Evolutionary conservation across 805 yeast genomes (phyloP).

Genomic region (Starmerella kuoi): DNA sequence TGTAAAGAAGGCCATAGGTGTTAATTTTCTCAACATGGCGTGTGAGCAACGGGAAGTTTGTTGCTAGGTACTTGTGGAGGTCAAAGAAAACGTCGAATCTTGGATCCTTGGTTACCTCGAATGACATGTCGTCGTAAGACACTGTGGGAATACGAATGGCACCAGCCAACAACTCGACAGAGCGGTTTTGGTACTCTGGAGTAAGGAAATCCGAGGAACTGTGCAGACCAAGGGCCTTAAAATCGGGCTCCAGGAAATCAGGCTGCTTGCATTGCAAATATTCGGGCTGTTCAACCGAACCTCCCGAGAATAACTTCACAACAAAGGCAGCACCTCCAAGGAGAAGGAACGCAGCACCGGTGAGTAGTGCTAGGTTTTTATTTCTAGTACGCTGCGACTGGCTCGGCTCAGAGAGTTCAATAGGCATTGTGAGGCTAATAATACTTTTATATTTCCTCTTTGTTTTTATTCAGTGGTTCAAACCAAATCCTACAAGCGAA

Average conservation of each 20-base stretch:
- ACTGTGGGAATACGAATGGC: conserved; percentile 60
- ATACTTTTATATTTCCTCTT: too few relatives aligned
- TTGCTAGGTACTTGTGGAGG: conserved; percentile 44
- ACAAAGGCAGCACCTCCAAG: not conserved
- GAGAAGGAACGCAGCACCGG: not conserved
- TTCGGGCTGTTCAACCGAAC: not conserved
- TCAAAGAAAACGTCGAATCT: conserved; percentile 38
- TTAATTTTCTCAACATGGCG: conserved; percentile 41
- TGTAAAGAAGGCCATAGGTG: conserved; percentile 45
- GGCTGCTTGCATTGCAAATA: conserved; percentile 11
- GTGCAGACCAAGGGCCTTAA: conserved; percentile 5
- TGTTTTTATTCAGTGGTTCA: too few relatives aligned
- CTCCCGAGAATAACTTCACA: not conserved
- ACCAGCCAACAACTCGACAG: conserved; percentile 26
- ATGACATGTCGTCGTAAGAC: conserved; percentile 41
- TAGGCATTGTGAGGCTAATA: too few relatives aligned
- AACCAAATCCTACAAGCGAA: too few relatives aligned
- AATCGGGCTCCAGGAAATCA: conserved; percentile 5
- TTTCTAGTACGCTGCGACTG: not conserved
- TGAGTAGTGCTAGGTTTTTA: not conserved
- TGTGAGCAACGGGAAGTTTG: conserved; percentile 45
- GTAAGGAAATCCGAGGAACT: conserved; percentile 9
- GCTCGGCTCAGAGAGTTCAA: conserved; percentile 5
- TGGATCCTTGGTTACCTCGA: conserved; percentile 38
- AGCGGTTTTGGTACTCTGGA: conserved; percentile 10